phyloP scores from a whole-genome alignment of 1,284 basidiomycete species.

The Athelia psychrophila region DNA sequence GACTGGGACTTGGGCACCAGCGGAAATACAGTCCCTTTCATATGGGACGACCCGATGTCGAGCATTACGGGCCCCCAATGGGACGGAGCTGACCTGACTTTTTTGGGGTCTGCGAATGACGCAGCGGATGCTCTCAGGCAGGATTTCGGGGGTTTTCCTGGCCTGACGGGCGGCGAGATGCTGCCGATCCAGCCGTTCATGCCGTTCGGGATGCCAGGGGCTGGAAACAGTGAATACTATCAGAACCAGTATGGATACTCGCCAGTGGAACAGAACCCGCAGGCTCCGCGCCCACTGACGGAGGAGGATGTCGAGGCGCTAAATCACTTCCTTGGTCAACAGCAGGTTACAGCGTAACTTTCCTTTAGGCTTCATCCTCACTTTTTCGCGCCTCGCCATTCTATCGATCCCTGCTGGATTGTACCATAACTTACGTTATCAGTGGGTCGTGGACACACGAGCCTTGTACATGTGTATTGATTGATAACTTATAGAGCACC shows the following conservation, averaged over 20 bases:
- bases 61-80: background rate
- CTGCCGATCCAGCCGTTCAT: constrained; percentile 2
- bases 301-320: constrained; percentile 1
- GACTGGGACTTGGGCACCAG: background rate
- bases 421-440: too few relatives aligned
- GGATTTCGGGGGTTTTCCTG: constrained; percentile 1
- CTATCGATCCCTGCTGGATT: too few relatives aligned
- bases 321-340: background rate
- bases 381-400: too few relatives aligned
- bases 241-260: constrained; percentile 1
- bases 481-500: too few relatives aligned
- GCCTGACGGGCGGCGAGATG: constrained; percentile 1
- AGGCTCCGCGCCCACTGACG: background rate
- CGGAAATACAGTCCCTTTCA: background rate
- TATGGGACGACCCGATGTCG: background rate
- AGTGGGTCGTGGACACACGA: too few relatives aligned
- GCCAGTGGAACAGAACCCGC: background rate
- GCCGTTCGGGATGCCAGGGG: constrained; percentile 1
- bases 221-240: background rate
- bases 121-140: background rate
- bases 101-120: background rate
- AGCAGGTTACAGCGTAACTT: background rate
- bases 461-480: too few relatives aligned
- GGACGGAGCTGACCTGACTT: background rate
- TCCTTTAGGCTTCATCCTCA: too few relatives aligned